Percentiles rank a stretch among this genome's conserved stretches.
These are phyloP conservation scores for Debaryomyces sp. DNA, from an alignment of 1,139 yeast species.

Conservation along the genomic window DNA sequence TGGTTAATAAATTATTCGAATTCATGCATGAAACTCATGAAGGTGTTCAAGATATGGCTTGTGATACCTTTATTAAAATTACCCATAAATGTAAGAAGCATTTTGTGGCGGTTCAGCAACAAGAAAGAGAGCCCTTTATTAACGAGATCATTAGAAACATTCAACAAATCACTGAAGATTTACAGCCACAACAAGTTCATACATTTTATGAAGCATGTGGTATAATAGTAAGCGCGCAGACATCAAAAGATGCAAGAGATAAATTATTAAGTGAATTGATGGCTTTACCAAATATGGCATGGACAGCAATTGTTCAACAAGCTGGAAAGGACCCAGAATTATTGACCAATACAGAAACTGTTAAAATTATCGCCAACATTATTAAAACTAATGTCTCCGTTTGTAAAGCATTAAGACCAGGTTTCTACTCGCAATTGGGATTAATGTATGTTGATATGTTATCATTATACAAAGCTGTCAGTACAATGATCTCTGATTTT, in stretches of 20 bases:
- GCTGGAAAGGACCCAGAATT: conserved; percentile 89
- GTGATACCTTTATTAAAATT: conserved; percentile 96
- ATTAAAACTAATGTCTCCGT: conserved; percentile 94
- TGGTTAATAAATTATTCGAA: conserved; percentile 91
- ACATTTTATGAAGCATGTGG: conserved; percentile 99
- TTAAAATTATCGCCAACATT: conserved; percentile 89
- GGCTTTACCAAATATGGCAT: conserved; percentile 91
- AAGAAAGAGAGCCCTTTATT: conserved; percentile 90
- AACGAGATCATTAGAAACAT: conserved; percentile 85
- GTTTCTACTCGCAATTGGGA: conserved; percentile 86
- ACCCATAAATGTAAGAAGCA: conserved; percentile 94
- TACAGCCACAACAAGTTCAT: conserved; percentile 96
- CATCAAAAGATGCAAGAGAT: conserved; percentile 62
- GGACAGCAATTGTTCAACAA: conserved; percentile 86
- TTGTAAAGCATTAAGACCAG: conserved; percentile 91
- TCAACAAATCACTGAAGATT: conserved; percentile 84
- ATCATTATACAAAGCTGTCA: conserved; percentile 85
- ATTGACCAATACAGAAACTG: conserved; percentile 81
- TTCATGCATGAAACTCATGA: conserved; percentile 99
- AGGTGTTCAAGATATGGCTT: conserved; percentile 99
- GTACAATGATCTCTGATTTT: conserved; percentile 78
- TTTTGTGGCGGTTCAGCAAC: conserved; percentile 84
- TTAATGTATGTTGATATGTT: conserved; percentile 88
- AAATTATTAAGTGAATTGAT: conserved; percentile 76
- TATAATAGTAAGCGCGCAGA: conserved; percentile 85